A percentile compares a stretch with the other conserved stretches of the same genome.
Evolutionary conservation across 139 green algal genomes (phyloP).

Genomic region (Zygnema cylindricum): DNA sequence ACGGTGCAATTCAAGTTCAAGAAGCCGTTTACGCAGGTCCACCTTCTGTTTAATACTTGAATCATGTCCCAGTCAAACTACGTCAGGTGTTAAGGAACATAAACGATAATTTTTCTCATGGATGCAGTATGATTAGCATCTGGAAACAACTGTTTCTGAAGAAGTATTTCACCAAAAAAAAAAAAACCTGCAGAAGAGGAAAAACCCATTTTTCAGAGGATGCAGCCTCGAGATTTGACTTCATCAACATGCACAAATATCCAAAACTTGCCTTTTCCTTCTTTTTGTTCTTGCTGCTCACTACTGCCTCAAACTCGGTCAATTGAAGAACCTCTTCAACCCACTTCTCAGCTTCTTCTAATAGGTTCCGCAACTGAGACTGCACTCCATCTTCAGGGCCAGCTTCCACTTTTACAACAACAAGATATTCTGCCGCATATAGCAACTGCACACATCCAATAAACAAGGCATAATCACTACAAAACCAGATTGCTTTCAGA

Average conservation of each 20-base stretch:
- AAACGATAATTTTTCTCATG: no score
- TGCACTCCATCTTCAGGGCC: background rate
- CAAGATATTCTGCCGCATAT: constrained; percentile 34
- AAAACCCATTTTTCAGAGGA: no score
- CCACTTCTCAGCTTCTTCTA: background rate
- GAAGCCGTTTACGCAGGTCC: constrained; percentile 57
- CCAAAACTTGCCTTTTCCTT: background rate
- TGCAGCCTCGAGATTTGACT: no score
- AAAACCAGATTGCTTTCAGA: no score
- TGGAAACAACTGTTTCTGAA: no score
- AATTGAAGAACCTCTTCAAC: constrained; percentile 11
- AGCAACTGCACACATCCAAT: constrained; percentile 35
- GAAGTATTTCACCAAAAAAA: no score
- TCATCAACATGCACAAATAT: background rate
- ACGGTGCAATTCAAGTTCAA: constrained; percentile 54
- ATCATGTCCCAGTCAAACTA: no score
- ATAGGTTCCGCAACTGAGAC: background rate
- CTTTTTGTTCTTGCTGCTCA: constrained; percentile 7
- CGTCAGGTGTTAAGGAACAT: no score
- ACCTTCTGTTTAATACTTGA: constrained; percentile 43
- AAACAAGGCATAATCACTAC: background rate
- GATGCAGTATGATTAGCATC: no score
- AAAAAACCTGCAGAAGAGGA: no score
- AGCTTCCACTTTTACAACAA: constrained; percentile 15
- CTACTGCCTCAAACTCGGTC: constrained; percentile 1